Conservation (phyloP, 345 rosid species). For the Euphorbia tirucalli region DNA sequence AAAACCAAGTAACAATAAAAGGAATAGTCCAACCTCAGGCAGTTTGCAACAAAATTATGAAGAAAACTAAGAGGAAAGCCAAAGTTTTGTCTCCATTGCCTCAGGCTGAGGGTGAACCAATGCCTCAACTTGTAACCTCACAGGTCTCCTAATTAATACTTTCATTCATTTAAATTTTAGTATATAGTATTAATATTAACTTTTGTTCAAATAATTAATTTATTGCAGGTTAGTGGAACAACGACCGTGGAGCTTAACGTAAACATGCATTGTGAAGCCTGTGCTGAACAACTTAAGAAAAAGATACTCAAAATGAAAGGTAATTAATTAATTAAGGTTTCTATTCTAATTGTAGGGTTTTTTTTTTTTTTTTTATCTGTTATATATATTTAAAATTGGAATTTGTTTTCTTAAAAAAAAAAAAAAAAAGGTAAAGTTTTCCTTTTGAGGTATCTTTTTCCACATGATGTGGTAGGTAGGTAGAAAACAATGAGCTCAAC, state of each 20-base stretch:
- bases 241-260: constrained; percentile 76
- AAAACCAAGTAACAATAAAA: constrained; percentile 72
- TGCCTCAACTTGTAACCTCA: constrained; percentile 62
- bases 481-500: too few relatives aligned
- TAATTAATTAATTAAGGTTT: constrained; percentile 14
- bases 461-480: background rate
- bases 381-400: too few relatives aligned
- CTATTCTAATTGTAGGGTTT: background rate
- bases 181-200: background rate
- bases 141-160: constrained; percentile 36
- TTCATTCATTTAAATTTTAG: background rate
- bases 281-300: constrained; percentile 84
- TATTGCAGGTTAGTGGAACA: constrained; percentile 51
- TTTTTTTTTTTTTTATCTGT: background rate
- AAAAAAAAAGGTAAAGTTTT: background rate
- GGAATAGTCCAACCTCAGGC: constrained; percentile 84
- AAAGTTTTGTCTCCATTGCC: constrained; percentile 78
- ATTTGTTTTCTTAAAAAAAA: background rate
- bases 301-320: constrained; percentile 97
- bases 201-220: too few relatives aligned
- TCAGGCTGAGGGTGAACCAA: constrained; percentile 63
- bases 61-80: constrained; percentile 74
- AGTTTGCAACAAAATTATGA: constrained; percentile 66
- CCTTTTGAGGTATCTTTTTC: background rate
- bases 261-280: constrained; percentile 92